These are phyloP conservation scores for Microcyclospora pomicola DNA, from an alignment of 2,329 filamentous ascomycete genomes.

Conservation along the genomic window DNA sequence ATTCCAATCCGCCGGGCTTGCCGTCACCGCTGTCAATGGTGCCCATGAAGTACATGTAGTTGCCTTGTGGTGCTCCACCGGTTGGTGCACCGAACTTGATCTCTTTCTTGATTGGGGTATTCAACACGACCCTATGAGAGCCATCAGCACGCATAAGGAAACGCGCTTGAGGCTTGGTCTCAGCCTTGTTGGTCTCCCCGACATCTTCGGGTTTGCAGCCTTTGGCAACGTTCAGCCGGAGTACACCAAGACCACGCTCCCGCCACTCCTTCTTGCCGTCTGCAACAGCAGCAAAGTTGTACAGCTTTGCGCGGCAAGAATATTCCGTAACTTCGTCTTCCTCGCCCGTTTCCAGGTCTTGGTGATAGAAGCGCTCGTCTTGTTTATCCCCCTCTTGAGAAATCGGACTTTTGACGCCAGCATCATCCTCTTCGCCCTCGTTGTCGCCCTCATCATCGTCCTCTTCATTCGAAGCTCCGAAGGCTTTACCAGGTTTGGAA, in stretches of 20 bases:
- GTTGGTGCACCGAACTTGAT: slow-evolving; percentile 60
- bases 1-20: slow-evolving; percentile 32
- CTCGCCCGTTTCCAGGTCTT: slow-evolving; percentile 78
- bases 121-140: slow-evolving; percentile 73
- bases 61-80: slow-evolving; percentile 52
- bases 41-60: slow-evolving; percentile 52
- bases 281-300: slow-evolving; percentile 54
- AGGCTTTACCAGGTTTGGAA: slow-evolving; percentile 50
- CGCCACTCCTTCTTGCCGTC: slow-evolving; percentile 56
- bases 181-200: slow-evolving; percentile 6
- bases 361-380: slow-evolving; percentile 40
- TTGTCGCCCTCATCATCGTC: slow-evolving; percentile 38
- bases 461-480: slow-evolving; percentile 61
- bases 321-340: slow-evolving; percentile 65
- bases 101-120: slow-evolving; percentile 63
- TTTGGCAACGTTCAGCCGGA: slow-evolving; percentile 65
- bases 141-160: slow-evolving; percentile 87
- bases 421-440: slow-evolving; percentile 37
- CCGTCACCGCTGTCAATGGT: slow-evolving; percentile 33
- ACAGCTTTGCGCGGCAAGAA: slow-evolving; percentile 70
- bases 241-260: slow-evolving; percentile 69
- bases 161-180: slow-evolving; percentile 45
- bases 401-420: slow-evolving; percentile 30
- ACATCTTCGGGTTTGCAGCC: slow-evolving; percentile 39
- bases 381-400: slow-evolving; percentile 48